Percentiles rank a stretch among this genome's conserved stretches.
phyloP scores from a whole-genome alignment of 768 basidiomycete species.

The Psilocybe azurescens region DNA sequence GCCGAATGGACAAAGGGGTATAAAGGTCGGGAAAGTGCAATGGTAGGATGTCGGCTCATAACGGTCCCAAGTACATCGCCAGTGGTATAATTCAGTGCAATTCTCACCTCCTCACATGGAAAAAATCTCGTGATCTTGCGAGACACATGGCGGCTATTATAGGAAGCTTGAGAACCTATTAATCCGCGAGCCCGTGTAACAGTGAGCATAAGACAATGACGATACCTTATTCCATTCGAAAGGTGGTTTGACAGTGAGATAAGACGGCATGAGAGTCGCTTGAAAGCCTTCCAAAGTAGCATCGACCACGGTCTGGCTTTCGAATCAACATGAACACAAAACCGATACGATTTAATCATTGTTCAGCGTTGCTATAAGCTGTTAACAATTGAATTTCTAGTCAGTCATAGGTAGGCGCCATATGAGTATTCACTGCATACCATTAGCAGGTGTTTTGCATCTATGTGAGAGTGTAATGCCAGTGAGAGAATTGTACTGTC shows the following conservation, averaged over 20 bases:
- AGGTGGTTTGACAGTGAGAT: neutral
- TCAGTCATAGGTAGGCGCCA: too few species aligned
- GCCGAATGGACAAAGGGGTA: conserved; percentile 8
- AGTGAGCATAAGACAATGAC: conserved; percentile 1
- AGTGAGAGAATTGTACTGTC: neutral
- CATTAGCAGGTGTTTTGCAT: too few species aligned
- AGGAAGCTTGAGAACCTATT: conserved; percentile 10
- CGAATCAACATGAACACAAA: too few species aligned
- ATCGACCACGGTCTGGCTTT: neutral
- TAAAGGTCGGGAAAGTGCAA: conserved; percentile 3
- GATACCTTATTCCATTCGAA: conserved; percentile 4
- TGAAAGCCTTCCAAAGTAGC: neutral
- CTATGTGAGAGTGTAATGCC: neutral
- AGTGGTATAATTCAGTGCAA: neutral
- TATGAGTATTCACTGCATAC: too few species aligned
- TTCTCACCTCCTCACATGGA: conserved; percentile 23
- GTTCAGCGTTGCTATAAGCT: too few species aligned
- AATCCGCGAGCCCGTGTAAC: conserved; percentile 7
- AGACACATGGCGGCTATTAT: conserved; percentile 18
- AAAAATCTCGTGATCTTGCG: conserved; percentile 21
- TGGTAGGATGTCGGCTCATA: neutral
- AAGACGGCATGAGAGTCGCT: conserved; percentile 1
- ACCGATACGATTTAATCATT: too few species aligned
- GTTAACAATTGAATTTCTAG: too few species aligned
- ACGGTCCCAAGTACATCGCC: neutral